Conservation (phyloP, 805 yeast genomes). For the Citeromyces matritensis region DNA sequence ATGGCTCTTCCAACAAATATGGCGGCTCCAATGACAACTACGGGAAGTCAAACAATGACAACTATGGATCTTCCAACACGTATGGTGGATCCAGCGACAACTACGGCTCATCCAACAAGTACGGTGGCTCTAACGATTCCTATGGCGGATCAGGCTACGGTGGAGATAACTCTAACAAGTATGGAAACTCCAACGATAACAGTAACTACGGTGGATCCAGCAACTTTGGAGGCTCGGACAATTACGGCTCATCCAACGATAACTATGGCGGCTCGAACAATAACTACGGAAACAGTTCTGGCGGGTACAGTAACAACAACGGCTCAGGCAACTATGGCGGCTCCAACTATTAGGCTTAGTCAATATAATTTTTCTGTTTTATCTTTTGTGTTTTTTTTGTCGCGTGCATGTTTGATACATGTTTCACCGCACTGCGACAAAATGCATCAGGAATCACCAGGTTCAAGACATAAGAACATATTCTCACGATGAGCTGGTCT, state of each 20-base stretch:
- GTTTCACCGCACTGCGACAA: too few species aligned
- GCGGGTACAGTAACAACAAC: constrained; percentile 10
- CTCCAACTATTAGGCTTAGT: too few species aligned
- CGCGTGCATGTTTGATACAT: too few species aligned
- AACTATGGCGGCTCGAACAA: constrained; percentile 16
- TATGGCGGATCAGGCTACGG: constrained; percentile 10
- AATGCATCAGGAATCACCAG: too few species aligned
- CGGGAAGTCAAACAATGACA: constrained; percentile 8
- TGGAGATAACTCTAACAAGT: constrained; percentile 7
- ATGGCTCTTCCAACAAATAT: constrained; percentile 10
- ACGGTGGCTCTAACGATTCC: constrained; percentile 6
- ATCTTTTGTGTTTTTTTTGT: too few species aligned
- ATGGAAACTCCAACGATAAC: constrained; percentile 2
- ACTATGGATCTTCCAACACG: constrained; percentile 14
- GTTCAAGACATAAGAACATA: too few species aligned
- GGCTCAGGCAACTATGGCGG: constrained; percentile 8
- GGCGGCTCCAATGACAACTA: too few species aligned
- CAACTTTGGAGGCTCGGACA: constrained; percentile 5
- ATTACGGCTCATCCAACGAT: constrained; percentile 15
- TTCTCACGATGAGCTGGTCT: constrained; percentile 66
- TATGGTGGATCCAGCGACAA: constrained; percentile 10
- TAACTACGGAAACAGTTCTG: constrained; percentile 4
- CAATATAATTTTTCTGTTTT: too few species aligned
- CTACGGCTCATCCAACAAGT: constrained; percentile 14
- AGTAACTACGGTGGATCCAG: constrained; percentile 6